phyloP scores from a whole-genome alignment of 2,329 filamentous ascomycete genomes.

The Pseudogymnoascus sp. region DNA sequence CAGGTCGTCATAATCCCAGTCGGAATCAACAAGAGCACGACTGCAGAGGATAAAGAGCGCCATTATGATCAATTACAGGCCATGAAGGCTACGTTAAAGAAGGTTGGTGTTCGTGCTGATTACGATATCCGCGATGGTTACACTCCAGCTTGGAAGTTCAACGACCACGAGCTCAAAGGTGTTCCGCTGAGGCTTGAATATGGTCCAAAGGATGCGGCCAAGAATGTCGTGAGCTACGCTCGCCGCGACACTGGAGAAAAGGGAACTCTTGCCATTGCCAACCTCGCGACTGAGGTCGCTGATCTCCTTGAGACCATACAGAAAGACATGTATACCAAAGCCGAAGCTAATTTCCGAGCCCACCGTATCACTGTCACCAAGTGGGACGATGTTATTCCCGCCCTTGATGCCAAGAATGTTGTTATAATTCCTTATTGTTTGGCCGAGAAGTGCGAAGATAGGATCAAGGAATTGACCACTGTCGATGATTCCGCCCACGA shows the following conservation, averaged over 20 bases:
- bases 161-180: slow-evolving; percentile 96
- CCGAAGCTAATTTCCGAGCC: slow-evolving; percentile 66
- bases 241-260: slow-evolving; percentile 85
- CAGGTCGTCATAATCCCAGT: slow-evolving; percentile 87
- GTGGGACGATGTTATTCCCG: slow-evolving; percentile 87
- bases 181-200: slow-evolving; percentile 91
- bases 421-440: slow-evolving; percentile 87
- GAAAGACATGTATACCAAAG: slow-evolving; percentile 64
- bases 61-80: slow-evolving; percentile 68
- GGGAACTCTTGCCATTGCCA: slow-evolving; percentile 64
- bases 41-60: slow-evolving; percentile 66
- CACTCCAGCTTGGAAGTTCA: slow-evolving; percentile 94
- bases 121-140: slow-evolving; percentile 83
- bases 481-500: slow-evolving; percentile 49
- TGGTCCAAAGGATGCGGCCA: slow-evolving; percentile 85
- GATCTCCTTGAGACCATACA: slow-evolving; percentile 85
- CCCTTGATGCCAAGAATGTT: slow-evolving; percentile 85
- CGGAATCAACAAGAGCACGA: slow-evolving; percentile 81
- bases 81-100: slow-evolving; percentile 59
- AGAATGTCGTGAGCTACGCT: slow-evolving; percentile 73
- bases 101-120: slow-evolving; percentile 67
- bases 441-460: slow-evolving; percentile 74
- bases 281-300: slow-evolving; percentile 65
- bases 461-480: slow-evolving; percentile 87
- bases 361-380: slow-evolving; percentile 75